Evolutionary conservation across 1,284 basidiomycete genomes (phyloP), one percentile per base, ranked within the genome.

Genomic region (Heterobasidion parviporum): DNA sequence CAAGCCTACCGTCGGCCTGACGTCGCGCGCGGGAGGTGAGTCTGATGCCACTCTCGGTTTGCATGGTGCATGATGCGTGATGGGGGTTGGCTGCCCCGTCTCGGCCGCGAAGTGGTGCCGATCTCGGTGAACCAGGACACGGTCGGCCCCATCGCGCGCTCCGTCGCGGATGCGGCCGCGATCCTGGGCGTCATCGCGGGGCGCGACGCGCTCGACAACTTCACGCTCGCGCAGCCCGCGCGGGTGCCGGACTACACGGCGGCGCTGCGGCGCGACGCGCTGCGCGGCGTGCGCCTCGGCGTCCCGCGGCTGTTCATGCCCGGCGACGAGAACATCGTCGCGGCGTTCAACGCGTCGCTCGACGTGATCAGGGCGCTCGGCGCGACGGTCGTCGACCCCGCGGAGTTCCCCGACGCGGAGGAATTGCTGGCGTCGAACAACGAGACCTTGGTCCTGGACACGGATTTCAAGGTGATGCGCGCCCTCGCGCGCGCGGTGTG

Each of bases 101-200:
- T n/a, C 38, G 2, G 8, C 2, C 9, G 15, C n/a, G 32, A 26
- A 32, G 51, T 55, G 55, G 34, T 63, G 52, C 54, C 48, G 15
- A 53, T 54, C 33, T 47, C 56, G 20, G 70, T 73, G 35, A 77
- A 84, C 61, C 83, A 85, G 65, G 84, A 86, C 61, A 82, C 81
- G 0, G 74, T 85, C 1, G 84, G 84, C 1, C 83, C 84, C 0
- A 78, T 87, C 61, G 71, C 77, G 0, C 77, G 83, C 38, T 80
- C 80, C 1, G 64, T 85, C 35, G 68, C 78, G 0, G 85, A 87
- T 56, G 82, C 80, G 0, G 83, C 83, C 0, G 72, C 77, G 43
- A 76, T 86, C 1, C 73, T 87, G 16, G 77, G 76, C 8, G 63
- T 79, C 41, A 85, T 87, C 53, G 82, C 83, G 1, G 83, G 84